These are phyloP conservation scores for Trametes versicolor DNA, from an alignment of 1,284 basidiomycete genomes.

Conservation along the genomic window DNA sequence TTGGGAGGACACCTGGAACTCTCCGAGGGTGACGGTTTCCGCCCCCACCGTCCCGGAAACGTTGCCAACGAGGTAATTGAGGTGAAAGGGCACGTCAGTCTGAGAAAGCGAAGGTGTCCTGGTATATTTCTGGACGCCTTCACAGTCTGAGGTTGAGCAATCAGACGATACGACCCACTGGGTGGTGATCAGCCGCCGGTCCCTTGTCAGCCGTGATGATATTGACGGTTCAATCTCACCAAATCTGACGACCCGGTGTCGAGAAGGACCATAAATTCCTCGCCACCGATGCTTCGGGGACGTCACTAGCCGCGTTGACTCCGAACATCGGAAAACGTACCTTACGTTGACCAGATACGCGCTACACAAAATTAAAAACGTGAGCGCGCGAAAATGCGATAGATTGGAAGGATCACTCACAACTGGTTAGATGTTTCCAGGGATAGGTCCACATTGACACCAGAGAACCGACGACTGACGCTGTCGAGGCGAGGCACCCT, in stretches of 20 bases:
- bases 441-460: constrained; percentile 41
- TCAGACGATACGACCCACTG: constrained; percentile 52
- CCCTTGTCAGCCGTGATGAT: constrained; percentile 19
- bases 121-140: constrained; percentile 45
- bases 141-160: constrained; percentile 46
- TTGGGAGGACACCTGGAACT: constrained; percentile 52
- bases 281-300: constrained; percentile 50
- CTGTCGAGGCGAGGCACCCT: constrained; percentile 37
- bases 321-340: constrained; percentile 40
- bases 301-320: constrained; percentile 22
- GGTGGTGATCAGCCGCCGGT: constrained; percentile 26
- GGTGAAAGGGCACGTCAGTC: constrained; percentile 48
- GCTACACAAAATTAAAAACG: constrained; percentile 37
- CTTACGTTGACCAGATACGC: constrained; percentile 52
- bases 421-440: constrained; percentile 48
- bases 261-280: constrained; percentile 61
- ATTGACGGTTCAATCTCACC: constrained; percentile 38
- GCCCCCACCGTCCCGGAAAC: constrained; percentile 55
- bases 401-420: constrained; percentile 39
- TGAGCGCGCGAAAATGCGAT: constrained; percentile 11
- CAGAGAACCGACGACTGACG: constrained; percentile 37
- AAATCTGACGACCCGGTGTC: constrained; percentile 68
- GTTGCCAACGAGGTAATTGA: constrained; percentile 58
- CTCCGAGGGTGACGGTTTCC: constrained; percentile 56
- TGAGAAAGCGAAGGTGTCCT: constrained; percentile 44